Conservation (phyloP, 2,329 filamentous ascomycete genomes). For the Exophiala lecanii-corni region DNA sequence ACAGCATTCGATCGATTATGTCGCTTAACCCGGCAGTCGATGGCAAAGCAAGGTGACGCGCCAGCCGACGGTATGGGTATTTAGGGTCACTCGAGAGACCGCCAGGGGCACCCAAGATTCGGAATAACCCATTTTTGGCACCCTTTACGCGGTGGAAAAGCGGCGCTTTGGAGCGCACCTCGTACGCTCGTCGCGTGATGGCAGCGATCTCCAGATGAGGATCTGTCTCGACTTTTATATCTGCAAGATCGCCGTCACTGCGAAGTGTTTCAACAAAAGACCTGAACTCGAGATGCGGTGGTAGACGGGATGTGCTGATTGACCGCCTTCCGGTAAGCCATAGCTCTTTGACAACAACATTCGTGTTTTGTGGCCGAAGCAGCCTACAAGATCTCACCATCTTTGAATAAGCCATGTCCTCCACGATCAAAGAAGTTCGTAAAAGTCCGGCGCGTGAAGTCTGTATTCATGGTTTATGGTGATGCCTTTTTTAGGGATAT, state of each 20-base stretch:
- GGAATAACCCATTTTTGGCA: constrained; percentile 41
- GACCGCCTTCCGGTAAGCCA: too few relatives aligned
- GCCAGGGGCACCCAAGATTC: constrained; percentile 45
- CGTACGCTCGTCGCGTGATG: constrained; percentile 44
- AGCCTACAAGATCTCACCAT: too few relatives aligned
- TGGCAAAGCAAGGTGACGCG: constrained; percentile 39
- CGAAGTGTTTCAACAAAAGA: constrained; percentile 43
- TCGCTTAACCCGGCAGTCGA: constrained; percentile 35
- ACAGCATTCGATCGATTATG: constrained; percentile 41
- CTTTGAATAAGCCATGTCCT: too few relatives aligned
- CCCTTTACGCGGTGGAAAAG: constrained; percentile 52
- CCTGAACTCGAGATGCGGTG: constrained; percentile 39
- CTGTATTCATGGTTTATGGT: too few relatives aligned
- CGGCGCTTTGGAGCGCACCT: constrained; percentile 45
- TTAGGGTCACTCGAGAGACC: constrained; percentile 33
- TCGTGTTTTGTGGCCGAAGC: too few relatives aligned
- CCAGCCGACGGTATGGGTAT: constrained; percentile 40
- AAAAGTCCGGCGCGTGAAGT: too few relatives aligned
- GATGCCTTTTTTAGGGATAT: too few relatives aligned
- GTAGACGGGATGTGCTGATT: too few relatives aligned
- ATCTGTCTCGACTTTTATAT: constrained; percentile 43
- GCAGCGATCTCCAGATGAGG: constrained; percentile 46
- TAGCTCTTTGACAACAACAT: too few relatives aligned
- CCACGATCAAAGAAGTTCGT: too few relatives aligned
- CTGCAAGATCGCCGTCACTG: constrained; percentile 41